These are phyloP conservation scores for Aspergillus ochraceus DNA, from an alignment of 2,329 filamentous ascomycete genomes.

Conservation along the genomic window DNA sequence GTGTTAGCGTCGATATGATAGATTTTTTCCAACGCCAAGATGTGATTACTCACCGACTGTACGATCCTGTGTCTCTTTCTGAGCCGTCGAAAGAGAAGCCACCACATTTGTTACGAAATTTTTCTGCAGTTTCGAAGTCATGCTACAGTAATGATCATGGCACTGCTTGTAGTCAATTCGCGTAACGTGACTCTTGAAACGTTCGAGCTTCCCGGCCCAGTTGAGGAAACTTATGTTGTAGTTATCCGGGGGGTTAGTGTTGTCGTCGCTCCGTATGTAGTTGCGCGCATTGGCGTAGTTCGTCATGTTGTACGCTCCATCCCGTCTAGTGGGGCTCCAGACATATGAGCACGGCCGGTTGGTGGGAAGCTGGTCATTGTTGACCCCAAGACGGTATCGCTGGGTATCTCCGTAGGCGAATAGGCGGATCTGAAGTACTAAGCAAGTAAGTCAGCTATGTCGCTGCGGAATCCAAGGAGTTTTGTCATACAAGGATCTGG, in stretches of 20 bases:
- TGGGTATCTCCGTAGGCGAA: slow-evolving; percentile 18
- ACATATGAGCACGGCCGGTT: slow-evolving; percentile 2
- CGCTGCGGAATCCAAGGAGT: too few species aligned
- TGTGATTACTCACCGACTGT: neutral
- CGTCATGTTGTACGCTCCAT: too few species aligned
- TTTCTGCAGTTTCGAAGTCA: neutral
- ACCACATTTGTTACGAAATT: neutral
- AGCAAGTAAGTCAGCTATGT: too few species aligned
- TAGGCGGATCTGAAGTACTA: slow-evolving; percentile 16
- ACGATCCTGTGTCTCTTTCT: neutral
- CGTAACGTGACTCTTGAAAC: too few species aligned
- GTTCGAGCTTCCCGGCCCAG: too few species aligned
- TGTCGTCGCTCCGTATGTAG: too few species aligned
- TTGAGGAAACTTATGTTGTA: too few species aligned
- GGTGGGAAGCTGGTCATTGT: slow-evolving; percentile 13
- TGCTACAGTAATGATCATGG: neutral
- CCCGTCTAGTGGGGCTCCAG: too few species aligned
- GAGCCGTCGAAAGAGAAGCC: neutral
- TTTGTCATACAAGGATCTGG: neutral
- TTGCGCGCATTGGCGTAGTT: too few species aligned
- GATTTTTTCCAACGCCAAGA: neutral
- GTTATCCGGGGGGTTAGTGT: too few species aligned
- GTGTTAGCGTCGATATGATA: neutral
- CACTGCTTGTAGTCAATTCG: too few species aligned
- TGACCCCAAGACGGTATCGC: slow-evolving; percentile 16